These are phyloP conservation scores for Wickerhamiella domercqiae DNA, from an alignment of 805 yeast genomes.

Conservation along the genomic window DNA sequence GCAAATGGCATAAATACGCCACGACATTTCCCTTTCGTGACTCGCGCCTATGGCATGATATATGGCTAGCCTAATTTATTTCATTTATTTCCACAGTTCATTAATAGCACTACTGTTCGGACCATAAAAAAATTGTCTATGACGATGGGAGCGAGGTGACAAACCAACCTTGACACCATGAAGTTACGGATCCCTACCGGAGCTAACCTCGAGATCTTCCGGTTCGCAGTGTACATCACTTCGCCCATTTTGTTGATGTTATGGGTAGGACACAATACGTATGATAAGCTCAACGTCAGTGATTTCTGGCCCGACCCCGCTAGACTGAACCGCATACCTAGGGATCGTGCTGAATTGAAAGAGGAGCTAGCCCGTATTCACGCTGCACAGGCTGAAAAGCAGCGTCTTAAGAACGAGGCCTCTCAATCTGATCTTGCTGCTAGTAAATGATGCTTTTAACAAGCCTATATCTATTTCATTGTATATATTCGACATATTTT, in stretches of 20 bases:
- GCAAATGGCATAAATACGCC: no score
- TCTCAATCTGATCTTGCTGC: not conserved
- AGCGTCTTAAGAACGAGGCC: conserved; percentile 4
- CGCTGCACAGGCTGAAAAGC: conserved; percentile 37
- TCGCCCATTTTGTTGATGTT: conserved; percentile 88
- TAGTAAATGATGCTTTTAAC: not conserved
- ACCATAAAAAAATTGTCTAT: no score
- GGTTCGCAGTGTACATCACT: conserved; percentile 71
- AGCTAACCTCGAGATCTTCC: conserved; percentile 19
- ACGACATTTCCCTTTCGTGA: no score
- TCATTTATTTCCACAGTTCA: no score
- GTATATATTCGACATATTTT: not conserved
- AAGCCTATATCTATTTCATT: not conserved
- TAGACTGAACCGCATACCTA: conserved; percentile 78
- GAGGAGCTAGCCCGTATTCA: conserved; percentile 82
- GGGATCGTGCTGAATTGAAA: conserved; percentile 80
- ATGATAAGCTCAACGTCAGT: conserved; percentile 73
- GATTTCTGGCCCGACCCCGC: conserved; percentile 97
- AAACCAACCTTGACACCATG: no score
- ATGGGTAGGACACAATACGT: conserved; percentile 82
- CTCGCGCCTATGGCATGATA: no score
- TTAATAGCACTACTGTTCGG: no score
- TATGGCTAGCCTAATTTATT: no score
- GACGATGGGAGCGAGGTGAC: no score
- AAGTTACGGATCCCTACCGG: conserved; percentile 11